phyloP scores from a whole-genome alignment of 2,329 filamentous ascomycete genomes.

The Trichoderma sp. region DNA sequence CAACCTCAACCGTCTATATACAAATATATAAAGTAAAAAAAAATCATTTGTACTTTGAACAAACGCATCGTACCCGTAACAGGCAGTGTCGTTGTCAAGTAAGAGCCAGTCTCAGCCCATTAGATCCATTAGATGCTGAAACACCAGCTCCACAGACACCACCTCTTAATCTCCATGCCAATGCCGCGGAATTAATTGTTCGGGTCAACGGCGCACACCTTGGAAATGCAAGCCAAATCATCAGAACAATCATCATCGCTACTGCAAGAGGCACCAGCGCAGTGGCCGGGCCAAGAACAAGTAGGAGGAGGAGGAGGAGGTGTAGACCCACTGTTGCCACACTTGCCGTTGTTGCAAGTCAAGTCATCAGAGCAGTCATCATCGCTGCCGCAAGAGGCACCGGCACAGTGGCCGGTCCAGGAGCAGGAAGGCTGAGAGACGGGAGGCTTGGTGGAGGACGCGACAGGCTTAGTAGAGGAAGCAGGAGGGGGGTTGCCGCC shows the following conservation, averaged over 20 bases:
- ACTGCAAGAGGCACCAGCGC: conserved; percentile 4
- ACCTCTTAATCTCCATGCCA: neutral
- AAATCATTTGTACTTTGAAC: neutral
- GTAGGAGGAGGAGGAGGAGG: neutral
- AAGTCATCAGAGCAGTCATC: conserved; percentile 17
- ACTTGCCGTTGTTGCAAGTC: conserved; percentile 10
- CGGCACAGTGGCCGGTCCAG: conserved; percentile 15
- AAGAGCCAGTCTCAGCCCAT: neutral
- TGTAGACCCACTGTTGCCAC: neutral
- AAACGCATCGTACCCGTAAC: neutral
- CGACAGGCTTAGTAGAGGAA: neutral
- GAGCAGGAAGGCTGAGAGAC: neutral
- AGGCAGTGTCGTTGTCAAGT: neutral
- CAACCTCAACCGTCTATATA: neutral
- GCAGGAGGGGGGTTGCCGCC: neutral
- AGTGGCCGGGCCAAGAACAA: conserved; percentile 15
- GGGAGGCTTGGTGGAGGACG: neutral
- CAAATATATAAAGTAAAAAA: neutral
- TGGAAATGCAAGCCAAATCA: conserved; percentile 11
- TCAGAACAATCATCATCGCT: conserved; percentile 14
- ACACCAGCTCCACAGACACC: neutral
- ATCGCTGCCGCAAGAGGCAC: conserved; percentile 9
- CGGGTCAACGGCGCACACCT: conserved; percentile 2
- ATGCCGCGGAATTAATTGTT: neutral
- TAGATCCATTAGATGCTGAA: neutral